Evolutionary conservation across 1,284 basidiomycete species (phyloP), one percentile per base, ranked within the genome.

Genomic region (Moesziomyces globuligerus): DNA sequence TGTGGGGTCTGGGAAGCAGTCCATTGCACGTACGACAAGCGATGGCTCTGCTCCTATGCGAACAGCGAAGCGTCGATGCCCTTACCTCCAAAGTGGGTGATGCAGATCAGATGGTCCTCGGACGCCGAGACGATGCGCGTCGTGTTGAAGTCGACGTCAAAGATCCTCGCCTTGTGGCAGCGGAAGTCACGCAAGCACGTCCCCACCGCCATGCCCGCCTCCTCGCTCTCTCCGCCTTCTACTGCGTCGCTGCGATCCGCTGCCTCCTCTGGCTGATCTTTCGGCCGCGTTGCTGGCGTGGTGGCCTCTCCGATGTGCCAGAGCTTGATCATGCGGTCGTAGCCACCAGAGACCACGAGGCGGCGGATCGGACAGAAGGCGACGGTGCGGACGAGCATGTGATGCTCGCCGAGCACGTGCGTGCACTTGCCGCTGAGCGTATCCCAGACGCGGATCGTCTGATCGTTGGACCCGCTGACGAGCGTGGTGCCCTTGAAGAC

Each of bases 401-500:
- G 47, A 39, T 78, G 76, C 8, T 59, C 68, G 10, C 56, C 48
- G 25, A 69, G 29, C 9, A 64, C 50, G 48, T 59, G 50, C 32
- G 54, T 58, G 39, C 76, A 78, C 15, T 40, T 36, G 0, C 74
- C 76, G 9, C 29, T 58, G 4, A 13, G 4, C 10, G 72, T 66
- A 62, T 75, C 64, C 76, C 76, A 78, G 20, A 75, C 58, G 11
- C 76, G 42, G 26, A 78, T 76, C 26, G 71, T 73, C 64, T 66
- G 54, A 32, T 78, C 76, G 40, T 75, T 77, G 21, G 54, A 56
- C 13, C 75, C 76, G 40, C 57, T 70, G 36, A 76, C 62, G 44
- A 78, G 47, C 38, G 49, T 69, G 11, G 41, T 51, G 6, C 67
- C 67, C 23, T 49, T 47, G 26, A 69, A 69, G 15, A 48, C 53